Evolutionary conservation across 1,139 yeast genomes (phyloP), one percentile per base, ranked within the genome.

Genomic region (Diutina catenulata): DNA sequence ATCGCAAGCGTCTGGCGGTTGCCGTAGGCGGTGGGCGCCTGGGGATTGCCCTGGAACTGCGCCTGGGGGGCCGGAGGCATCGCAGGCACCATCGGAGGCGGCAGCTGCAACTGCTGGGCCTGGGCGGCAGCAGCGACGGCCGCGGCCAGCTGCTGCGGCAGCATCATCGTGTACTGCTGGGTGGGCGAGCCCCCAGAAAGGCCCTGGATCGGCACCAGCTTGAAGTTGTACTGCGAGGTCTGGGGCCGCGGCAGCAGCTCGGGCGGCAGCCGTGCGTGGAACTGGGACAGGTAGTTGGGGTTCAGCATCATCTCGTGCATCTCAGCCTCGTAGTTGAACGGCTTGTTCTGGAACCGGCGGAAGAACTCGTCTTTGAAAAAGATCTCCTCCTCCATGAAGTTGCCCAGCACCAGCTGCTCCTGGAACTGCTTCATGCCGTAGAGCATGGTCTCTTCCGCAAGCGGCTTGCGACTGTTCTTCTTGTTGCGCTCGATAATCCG

Each of bases 401-500:
- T 62, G 11, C 36, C 36, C 31, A 59, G 60, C 36, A 44, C 46
- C 42, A 55, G 53, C 44, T 65, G 71, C 47, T 65, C 70, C 45
- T 64, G 62, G 47, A 66, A 65, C 49, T 66, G 72, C 46, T 63
- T 64, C 57, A 66, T 58, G 2, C 72, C 72, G 46, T 66, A 66
- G 25, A 64, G 55, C 68, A 66, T 66, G 36, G 72, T 65, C 43
- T 66, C 72, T 46, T 66, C 71, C 4, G 71, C 71, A 50, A 66
- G 56, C 45, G 48, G 48, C 44, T 64, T 64, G 37, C 70, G 55
- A 56, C 57, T 62, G 49, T 64, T 63, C 54, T 65, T 64, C 51
- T 68, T 66, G 48, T 64, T 66, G 39, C 71, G 52, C 48, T 73
- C 79, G 39, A 72, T 69, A 49, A 71, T 69, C 44, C 79, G 64